Percentiles rank a stretch among this genome's conserved stretches.
These are phyloP conservation scores for Ophiostoma quercus DNA, from an alignment of 2,329 filamentous ascomycete species.

Conservation along the genomic window DNA sequence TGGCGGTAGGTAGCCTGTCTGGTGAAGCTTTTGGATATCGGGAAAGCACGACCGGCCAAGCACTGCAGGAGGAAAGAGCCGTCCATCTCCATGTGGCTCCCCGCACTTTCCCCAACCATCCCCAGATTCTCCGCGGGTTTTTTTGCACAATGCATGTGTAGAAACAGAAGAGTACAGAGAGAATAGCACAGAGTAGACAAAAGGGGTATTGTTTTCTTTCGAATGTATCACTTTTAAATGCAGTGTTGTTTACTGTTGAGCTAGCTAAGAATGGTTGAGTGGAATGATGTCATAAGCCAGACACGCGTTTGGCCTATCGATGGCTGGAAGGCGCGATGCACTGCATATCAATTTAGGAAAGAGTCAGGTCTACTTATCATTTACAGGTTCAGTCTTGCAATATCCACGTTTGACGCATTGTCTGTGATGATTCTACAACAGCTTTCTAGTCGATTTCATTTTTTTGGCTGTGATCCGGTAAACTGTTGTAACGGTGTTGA, in stretches of 20 bases:
- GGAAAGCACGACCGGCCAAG: constrained; percentile 5
- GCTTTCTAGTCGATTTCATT: no score
- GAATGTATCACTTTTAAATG: no score
- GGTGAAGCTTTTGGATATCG: not conserved
- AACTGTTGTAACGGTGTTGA: no score
- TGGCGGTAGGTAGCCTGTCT: no score
- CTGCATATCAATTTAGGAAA: not conserved
- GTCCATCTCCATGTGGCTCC: constrained; percentile 2
- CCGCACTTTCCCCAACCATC: constrained; percentile 10
- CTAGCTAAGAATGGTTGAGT: not conserved
- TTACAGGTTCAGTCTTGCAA: not conserved
- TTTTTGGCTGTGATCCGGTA: no score
- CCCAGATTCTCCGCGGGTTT: not conserved
- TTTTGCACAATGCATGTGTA: not conserved
- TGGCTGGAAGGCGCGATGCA: not conserved
- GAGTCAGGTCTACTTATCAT: not conserved
- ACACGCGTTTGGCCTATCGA: not conserved
- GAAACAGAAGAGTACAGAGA: not conserved
- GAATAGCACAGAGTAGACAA: no score
- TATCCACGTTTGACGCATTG: not conserved
- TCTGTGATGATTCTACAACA: not conserved
- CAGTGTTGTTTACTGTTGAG: not conserved
- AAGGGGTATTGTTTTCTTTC: no score
- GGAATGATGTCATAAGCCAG: not conserved
- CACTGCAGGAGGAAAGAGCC: not conserved